Percentiles rank a stretch among this genome's conserved stretches.
Conservation (phyloP, 2,329 filamentous ascomycete genomes). For the Xylaria sp. region DNA sequence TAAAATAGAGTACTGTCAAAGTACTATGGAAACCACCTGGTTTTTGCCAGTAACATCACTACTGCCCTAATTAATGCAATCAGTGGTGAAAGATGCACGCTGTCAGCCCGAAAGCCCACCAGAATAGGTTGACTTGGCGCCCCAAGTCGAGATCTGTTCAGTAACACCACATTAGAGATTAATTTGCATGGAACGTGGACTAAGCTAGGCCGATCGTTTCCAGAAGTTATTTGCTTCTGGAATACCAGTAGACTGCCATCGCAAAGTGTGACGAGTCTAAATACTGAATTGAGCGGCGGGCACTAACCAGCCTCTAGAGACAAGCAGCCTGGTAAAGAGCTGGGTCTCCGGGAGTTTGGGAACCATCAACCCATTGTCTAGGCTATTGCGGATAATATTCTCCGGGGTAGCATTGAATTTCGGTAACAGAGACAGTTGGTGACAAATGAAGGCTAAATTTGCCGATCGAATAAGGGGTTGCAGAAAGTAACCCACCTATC, state of each 20-base stretch:
- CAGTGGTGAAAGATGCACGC: background rate
- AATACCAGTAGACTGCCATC: background rate
- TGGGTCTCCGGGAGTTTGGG: background rate
- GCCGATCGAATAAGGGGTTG: slow-evolving; percentile 11
- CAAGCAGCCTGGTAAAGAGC: background rate
- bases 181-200: background rate
- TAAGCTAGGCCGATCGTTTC: background rate
- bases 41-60: background rate
- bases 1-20: background rate
- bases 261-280: background rate
- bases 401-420: background rate
- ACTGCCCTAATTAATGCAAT: background rate
- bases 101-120: slow-evolving; percentile 1
- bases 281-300: background rate
- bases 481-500: background rate
- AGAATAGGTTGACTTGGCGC: background rate
- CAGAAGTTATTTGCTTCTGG: background rate
- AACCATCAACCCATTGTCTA: background rate
- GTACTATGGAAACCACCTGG: background rate
- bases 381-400: slow-evolving; percentile 1
- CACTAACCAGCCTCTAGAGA: background rate
- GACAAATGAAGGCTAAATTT: slow-evolving; percentile 8
- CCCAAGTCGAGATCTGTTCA: background rate
- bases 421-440: background rate
- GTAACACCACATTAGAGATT: too few relatives aligned